A percentile compares a stretch with the other conserved stretches of the same genome.
These are phyloP conservation scores for Phoma sp. DNA, from an alignment of 2,329 filamentous ascomycete genomes.

Conservation along the genomic window DNA sequence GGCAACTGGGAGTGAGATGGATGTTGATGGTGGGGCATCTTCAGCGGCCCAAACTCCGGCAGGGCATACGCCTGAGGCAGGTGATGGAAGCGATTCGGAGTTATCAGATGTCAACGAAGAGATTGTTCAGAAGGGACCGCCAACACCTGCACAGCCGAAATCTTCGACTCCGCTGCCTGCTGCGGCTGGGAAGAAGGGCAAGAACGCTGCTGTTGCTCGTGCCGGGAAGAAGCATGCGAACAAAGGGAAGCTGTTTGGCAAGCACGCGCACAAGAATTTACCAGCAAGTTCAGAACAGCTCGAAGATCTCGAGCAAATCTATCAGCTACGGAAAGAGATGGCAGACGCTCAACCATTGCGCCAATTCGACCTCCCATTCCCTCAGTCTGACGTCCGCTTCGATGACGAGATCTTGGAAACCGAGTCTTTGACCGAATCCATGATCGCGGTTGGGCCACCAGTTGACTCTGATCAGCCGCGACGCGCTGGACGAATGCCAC, in stretches of 20 bases:
- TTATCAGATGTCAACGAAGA: slow-evolving; percentile 50
- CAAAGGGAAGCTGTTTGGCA: slow-evolving; percentile 40
- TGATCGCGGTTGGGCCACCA: slow-evolving; percentile 46
- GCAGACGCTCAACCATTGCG: slow-evolving; percentile 34
- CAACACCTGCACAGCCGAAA: slow-evolving; percentile 37
- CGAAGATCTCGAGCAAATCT: slow-evolving; percentile 35
- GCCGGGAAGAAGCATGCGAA: slow-evolving; percentile 44
- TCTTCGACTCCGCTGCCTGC: slow-evolving; percentile 21
- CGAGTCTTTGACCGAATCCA: slow-evolving; percentile 46
- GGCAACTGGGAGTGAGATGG: slow-evolving; percentile 27
- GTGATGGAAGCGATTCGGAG: slow-evolving; percentile 43
- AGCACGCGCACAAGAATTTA: slow-evolving; percentile 39
- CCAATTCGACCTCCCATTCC: slow-evolving; percentile 31
- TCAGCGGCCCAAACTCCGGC: slow-evolving; percentile 37
- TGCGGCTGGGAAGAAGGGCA: slow-evolving; percentile 36
- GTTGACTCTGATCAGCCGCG: slow-evolving; percentile 40
- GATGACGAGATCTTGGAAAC: slow-evolving; percentile 48
- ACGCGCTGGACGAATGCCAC: slow-evolving; percentile 38
- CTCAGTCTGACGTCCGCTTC: slow-evolving; percentile 44
- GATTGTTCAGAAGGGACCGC: slow-evolving; percentile 45
- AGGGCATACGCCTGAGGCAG: slow-evolving; percentile 38
- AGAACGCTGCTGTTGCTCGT: slow-evolving; percentile 35
- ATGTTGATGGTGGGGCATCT: slow-evolving; percentile 34
- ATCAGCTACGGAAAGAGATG: slow-evolving; percentile 36
- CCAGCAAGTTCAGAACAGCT: slow-evolving; percentile 36